A percentile compares a stretch with the other conserved stretches of the same genome.
Evolutionary conservation across 345 rosid genomes (phyloP).

Genomic region (Salix caprea): DNA sequence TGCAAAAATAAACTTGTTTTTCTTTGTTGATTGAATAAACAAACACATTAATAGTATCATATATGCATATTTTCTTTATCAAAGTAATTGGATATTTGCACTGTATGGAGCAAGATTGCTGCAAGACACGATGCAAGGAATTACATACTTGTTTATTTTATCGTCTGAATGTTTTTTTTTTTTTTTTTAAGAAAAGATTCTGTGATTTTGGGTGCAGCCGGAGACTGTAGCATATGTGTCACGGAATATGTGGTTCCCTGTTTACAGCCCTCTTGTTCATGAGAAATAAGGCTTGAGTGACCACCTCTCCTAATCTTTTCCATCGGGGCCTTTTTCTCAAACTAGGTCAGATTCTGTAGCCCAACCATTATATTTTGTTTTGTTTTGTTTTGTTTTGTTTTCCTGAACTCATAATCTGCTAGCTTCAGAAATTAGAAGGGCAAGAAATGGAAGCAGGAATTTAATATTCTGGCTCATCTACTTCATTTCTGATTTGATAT

Average conservation of each 20-base stretch:
- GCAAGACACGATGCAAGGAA: not conserved
- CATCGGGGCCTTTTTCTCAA: not conserved
- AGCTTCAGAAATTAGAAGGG: constrained; percentile 3
- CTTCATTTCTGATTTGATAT: not conserved
- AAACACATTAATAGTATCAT: not conserved
- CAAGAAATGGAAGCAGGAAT: constrained; percentile 1
- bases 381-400: not conserved
- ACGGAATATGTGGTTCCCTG: constrained; percentile 82
- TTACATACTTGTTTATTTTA: not conserved
- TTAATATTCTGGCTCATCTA: not conserved
- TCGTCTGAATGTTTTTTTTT: not conserved
- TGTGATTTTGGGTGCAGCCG: constrained; percentile 50
- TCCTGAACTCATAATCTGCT: not conserved
- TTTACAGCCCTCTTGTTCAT: constrained; percentile 90
- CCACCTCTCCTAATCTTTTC: not conserved
- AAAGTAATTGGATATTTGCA: not conserved
- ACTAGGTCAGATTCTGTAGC: not conserved
- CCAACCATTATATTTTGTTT: not conserved
- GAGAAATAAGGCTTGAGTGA: constrained; percentile 48
- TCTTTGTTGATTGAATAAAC: not conserved
- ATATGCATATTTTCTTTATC: not conserved
- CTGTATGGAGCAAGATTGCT: not conserved
- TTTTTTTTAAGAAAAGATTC: no score
- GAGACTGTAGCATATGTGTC: constrained; percentile 65
- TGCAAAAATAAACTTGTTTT: not conserved